A percentile compares a stretch with the other conserved stretches of the same genome.
Evolutionary conservation across 345 rosid genomes (phyloP).

Genomic region (Eucalyptus paniculata): DNA sequence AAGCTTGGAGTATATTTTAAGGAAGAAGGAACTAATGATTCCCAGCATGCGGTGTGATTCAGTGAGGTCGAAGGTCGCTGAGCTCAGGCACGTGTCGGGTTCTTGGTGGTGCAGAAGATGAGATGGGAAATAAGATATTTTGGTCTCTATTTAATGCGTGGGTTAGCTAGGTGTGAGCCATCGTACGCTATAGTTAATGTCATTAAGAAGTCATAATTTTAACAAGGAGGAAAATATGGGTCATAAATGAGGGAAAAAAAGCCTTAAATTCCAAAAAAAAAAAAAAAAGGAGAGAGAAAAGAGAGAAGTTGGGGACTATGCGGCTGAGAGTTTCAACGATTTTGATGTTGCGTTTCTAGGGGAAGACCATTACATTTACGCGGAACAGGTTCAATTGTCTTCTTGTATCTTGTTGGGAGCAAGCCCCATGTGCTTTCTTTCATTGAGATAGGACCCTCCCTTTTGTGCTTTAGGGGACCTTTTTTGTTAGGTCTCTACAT

Average conservation of each 20-base stretch:
- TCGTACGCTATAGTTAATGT: not conserved
- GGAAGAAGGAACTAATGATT: not conserved
- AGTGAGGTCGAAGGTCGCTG: not conserved
- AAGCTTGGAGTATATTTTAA: not conserved
- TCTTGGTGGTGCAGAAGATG: not conserved
- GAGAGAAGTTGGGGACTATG: not conserved
- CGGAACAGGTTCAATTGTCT: not conserved
- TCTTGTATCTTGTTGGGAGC: not conserved
- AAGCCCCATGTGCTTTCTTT: not conserved
- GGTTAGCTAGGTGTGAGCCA: not conserved
- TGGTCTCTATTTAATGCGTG: not conserved
- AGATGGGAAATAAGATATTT: not conserved
- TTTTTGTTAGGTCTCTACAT: not conserved
- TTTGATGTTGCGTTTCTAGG: not conserved
- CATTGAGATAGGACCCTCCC: not conserved
- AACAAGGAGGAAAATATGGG: not conserved
- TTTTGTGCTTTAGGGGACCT: not conserved
- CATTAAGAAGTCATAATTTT: not conserved
- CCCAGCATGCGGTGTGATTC: not conserved
- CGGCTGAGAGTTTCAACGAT: not conserved
- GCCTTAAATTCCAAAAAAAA: too few relatives aligned
- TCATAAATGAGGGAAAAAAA: not conserved
- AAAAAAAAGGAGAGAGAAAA: too few relatives aligned
- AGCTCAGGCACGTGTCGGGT: not conserved
- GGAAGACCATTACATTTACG: not conserved